Conservation (phyloP, 1,284 basidiomycete species). For the Malassezia sp. region DNA sequence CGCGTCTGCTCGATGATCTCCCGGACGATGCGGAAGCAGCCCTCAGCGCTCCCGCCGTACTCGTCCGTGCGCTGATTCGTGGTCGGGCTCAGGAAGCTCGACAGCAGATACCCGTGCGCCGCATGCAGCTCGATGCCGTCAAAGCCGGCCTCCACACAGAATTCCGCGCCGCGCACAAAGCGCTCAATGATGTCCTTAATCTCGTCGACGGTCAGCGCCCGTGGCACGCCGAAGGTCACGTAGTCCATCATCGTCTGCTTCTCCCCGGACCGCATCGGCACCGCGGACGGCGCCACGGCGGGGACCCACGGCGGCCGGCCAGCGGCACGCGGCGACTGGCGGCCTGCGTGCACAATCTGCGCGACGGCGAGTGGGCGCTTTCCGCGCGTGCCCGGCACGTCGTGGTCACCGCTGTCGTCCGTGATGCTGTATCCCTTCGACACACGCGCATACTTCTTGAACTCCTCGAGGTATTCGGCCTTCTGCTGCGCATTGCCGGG, state of each 20-base stretch:
- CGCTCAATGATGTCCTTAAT: constrained; percentile 56
- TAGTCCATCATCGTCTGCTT: constrained; percentile 48
- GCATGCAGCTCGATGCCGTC: constrained; percentile 81
- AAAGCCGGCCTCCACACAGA: constrained; percentile 64
- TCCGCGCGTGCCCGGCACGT: constrained; percentile 2
- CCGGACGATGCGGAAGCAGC: constrained; percentile 52
- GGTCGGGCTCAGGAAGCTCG: constrained; percentile 69
- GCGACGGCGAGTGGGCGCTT: constrained; percentile 50
- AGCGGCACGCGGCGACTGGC: constrained; percentile 66
- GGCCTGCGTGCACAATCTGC: constrained; percentile 75
- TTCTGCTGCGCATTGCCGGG: constrained; percentile 16
- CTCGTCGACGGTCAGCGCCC: constrained; percentile 55
- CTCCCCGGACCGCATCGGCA: constrained; percentile 52
- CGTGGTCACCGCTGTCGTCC: constrained; percentile 39
- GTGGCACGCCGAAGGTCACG: constrained; percentile 26
- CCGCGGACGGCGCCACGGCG: constrained; percentile 63
- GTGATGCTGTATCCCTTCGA: constrained; percentile 25
- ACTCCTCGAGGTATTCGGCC: constrained; percentile 41
- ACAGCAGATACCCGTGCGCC: constrained; percentile 73
- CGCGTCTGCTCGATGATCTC: constrained; percentile 60
- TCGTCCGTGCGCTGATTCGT: constrained; percentile 60
- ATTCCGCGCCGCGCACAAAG: constrained; percentile 61
- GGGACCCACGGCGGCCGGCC: constrained; percentile 56
- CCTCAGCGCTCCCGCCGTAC: constrained; percentile 52
- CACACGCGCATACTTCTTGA: constrained; percentile 26